A percentile compares a stretch with the other conserved stretches of the same genome.
These are phyloP conservation scores for Sporisorium scitamineum DNA, from an alignment of 1,284 basidiomycete species.

Conservation along the genomic window DNA sequence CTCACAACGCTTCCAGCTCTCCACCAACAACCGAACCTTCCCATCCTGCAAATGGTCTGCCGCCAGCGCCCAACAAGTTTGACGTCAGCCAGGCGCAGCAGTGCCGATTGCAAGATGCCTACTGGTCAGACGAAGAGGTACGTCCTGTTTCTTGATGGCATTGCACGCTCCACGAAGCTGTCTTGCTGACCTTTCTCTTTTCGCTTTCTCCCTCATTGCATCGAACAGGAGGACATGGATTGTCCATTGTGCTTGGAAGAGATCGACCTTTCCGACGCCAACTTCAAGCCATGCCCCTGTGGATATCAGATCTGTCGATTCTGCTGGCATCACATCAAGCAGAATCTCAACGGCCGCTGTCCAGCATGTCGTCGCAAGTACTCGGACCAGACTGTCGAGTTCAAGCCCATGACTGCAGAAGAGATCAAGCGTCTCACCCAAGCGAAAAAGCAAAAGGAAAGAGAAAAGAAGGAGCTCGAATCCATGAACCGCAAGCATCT, in stretches of 20 bases:
- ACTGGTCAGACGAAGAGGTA: conserved; percentile 93
- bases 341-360: conserved; percentile 94
- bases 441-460: conserved; percentile 94
- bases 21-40: conserved; percentile 23
- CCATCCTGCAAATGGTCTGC: conserved; percentile 47
- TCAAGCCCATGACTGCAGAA: conserved; percentile 93
- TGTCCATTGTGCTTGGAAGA: conserved; percentile 98
- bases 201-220: neutral
- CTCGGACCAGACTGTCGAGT: conserved; percentile 91
- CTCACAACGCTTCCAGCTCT: conserved; percentile 19
- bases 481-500: conserved; percentile 86
- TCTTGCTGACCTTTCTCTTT: neutral
- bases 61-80: conserved; percentile 62
- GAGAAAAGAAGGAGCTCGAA: conserved; percentile 95
- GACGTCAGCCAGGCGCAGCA: conserved; percentile 66
- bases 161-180: neutral
- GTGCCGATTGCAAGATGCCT: conserved; percentile 89
- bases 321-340: conserved; percentile 98
- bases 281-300: conserved; percentile 99
- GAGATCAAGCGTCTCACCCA: conserved; percentile 95
- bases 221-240: conserved; percentile 86
- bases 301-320: conserved; percentile 99
- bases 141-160: conserved; percentile 12
- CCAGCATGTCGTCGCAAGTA: conserved; percentile 96
- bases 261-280: conserved; percentile 98